phyloP scores from a whole-genome alignment of 495 filamentous ascomycete species.

The Aspergillus bertholletiae region DNA sequence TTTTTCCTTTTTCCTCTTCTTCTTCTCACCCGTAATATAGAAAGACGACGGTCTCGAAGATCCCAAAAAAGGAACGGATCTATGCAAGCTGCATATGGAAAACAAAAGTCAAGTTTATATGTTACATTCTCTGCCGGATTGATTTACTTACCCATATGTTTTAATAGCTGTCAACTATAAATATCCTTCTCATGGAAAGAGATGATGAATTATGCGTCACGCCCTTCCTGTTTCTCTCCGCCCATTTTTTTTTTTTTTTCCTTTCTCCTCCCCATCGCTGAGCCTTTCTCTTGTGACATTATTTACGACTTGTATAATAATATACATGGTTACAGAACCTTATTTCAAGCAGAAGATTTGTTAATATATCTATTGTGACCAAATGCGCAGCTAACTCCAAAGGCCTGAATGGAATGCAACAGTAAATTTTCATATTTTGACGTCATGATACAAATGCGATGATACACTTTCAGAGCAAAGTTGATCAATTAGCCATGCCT shows the following conservation, averaged over 20 bases:
- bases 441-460: conserved; percentile 3
- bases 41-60: background rate
- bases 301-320: background rate
- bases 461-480: conserved; percentile 4
- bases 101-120: background rate
- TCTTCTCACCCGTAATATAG: background rate
- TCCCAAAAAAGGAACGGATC: background rate
- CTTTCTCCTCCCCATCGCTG: background rate
- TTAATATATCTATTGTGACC: background rate
- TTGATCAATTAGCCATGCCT: conserved; percentile 5
- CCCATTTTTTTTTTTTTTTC: conserved; percentile 10
- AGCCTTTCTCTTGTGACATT: conserved; percentile 5
- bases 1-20: no score
- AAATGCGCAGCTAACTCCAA: background rate
- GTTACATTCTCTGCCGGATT: background rate
- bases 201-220: conserved; percentile 1
- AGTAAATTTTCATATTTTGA: background rate
- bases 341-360: background rate
- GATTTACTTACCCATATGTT: background rate
- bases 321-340: background rate
- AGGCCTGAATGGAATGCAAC: background rate
- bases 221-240: conserved; percentile 7
- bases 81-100: background rate
- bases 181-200: background rate
- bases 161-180: background rate